Evolutionary conservation across 768 basidiomycete species (phyloP).

Genomic region (Cyclocybe cylindracea): DNA sequence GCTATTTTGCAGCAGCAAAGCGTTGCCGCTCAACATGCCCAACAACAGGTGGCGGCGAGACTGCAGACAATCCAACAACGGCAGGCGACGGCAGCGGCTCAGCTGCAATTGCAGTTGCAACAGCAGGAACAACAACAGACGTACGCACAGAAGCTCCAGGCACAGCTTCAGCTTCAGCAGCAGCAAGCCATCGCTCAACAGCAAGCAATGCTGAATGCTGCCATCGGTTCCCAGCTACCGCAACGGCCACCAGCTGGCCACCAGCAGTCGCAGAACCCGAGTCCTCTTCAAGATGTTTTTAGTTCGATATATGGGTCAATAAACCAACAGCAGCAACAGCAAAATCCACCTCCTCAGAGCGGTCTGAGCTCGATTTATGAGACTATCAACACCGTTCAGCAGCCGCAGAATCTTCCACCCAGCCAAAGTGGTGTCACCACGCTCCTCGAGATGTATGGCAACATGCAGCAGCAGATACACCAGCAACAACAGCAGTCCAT

Average conservation of each 20-base stretch:
- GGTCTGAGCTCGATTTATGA: too few species aligned
- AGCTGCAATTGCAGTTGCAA: slow-evolving; percentile 9
- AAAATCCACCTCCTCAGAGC: not conserved
- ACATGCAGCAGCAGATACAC: slow-evolving; percentile 18
- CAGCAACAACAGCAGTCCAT: slow-evolving; percentile 16
- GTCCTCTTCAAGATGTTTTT: not conserved
- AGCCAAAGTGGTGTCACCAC: slow-evolving; percentile 10
- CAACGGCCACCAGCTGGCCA: slow-evolving; percentile 1
- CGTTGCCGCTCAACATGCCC: not conserved
- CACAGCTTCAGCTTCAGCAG: slow-evolving; percentile 1
- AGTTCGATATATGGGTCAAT: too few species aligned
- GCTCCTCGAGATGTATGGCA: not conserved
- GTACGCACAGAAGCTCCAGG: slow-evolving; percentile 3
- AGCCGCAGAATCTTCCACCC: not conserved
- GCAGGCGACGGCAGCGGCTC: slow-evolving; percentile 1
- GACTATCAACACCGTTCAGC: too few species aligned
- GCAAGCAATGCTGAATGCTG: not conserved
- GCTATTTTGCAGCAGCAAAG: slow-evolving; percentile 4
- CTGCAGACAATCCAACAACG: slow-evolving; percentile 5
- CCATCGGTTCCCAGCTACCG: not conserved
- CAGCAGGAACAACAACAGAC: slow-evolving; percentile 9
- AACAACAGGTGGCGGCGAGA: not conserved
- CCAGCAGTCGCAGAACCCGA: not conserved
- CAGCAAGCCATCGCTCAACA: slow-evolving; percentile 7
- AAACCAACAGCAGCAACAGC: slow-evolving; percentile 10